Base-by-base conservation (phyloP, 139 green algal species). In the Axilococcus clingmanii region DNA sequence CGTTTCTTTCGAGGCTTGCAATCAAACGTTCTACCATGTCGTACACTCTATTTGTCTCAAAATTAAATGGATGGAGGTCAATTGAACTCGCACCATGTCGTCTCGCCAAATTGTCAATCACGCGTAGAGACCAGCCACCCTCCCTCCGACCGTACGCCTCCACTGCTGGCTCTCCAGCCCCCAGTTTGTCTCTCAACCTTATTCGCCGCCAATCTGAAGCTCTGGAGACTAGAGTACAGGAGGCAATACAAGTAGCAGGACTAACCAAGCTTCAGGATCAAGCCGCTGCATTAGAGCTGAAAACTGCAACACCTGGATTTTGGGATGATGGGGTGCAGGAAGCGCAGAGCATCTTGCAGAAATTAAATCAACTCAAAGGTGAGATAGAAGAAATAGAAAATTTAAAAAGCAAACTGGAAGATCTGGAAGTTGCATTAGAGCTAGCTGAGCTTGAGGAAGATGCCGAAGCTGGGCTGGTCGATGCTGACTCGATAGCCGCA, bases 281-380 rank as follows among this genome's bases (percentile, higher is more conserved):
- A 7, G 34, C 82, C 23, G 62, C 42, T 2, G 49, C 66, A 9
- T 57, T 84, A 54, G 77, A 88, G 59, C 16, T 56, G n/a, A 40
- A 72, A 4, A 53, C 66, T 12, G 45, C 38, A 4, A 52, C 54
- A 1, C 43, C 52, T 0, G 59, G 55, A 1, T 52, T 94, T 36
- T 94, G 85, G 85, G 83, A 85, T 31, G 57, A 88, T 42, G 56
- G 66, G 2, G 52, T 32, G 0, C 27, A 48, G 19, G 42, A 47
- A 5, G 85, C 80, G 11, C 59, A 80, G 31, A 33, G 37, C 7
- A 40, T 91, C 27, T 48, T 88, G 51, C 51, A 71, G 17, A 23
- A 51, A n/a, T 33, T 80, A 19, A 34, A 22, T 14, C 16, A 32
- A 25, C 28, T 32, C 22, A 37, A 60, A 48, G 48, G 69, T 33